Evolutionary conservation across 225 moss, liverwort and hornwort species (phyloP).

Genomic region (Straminergon stramineum): DNA sequence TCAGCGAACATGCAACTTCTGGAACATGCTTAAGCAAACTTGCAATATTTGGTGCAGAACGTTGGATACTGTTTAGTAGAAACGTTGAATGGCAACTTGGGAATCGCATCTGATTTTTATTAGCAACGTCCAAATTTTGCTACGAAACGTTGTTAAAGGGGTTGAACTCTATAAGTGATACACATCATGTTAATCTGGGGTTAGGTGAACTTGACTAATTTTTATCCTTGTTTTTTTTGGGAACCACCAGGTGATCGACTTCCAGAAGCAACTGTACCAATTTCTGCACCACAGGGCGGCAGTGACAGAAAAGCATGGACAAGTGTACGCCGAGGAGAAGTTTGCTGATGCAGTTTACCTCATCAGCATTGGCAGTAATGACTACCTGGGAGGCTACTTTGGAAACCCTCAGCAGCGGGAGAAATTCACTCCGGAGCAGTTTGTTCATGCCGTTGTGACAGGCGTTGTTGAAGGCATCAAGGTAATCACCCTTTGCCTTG

Average conservation of each 20-base stretch:
- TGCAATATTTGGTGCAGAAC: not conserved
- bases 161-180: not conserved
- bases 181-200: not conserved
- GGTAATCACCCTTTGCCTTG: conserved; percentile 13
- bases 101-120: not conserved
- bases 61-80: not conserved
- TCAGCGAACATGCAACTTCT: not conserved
- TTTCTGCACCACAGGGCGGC: conserved; percentile 46
- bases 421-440: conserved; percentile 63
- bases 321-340: conserved; percentile 31
- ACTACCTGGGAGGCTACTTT: conserved; percentile 64
- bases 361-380: conserved; percentile 69
- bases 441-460: conserved; percentile 38
- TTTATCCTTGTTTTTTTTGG: not conserved
- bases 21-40: not conserved
- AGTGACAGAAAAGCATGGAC: conserved; percentile 30
- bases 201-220: not conserved
- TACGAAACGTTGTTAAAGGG: not conserved
- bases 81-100: not conserved
- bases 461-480: conserved; percentile 46
- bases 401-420: conserved; percentile 38
- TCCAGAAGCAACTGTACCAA: conserved; percentile 48
- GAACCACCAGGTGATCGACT: not conserved
- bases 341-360: conserved; percentile 66
- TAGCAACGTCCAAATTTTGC: not conserved